A percentile compares a stretch with the other conserved stretches of the same genome.
Evolutionary conservation across 1,139 yeast species (phyloP).

Genomic region (Magnusiomyces suaveolens): DNA sequence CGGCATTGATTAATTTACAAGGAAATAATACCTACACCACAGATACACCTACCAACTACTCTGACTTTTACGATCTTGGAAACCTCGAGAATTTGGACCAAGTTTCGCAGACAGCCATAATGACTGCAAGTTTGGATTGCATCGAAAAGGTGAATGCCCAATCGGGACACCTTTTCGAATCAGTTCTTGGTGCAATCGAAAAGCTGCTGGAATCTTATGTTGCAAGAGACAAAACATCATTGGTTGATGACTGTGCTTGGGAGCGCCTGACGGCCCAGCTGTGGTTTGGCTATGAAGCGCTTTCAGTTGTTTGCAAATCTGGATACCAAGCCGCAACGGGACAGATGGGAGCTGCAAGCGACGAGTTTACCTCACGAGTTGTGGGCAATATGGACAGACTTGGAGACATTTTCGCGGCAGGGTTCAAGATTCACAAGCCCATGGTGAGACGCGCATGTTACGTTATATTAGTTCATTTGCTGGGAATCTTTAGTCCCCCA

Average conservation of each 20-base stretch:
- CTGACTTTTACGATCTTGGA: too few relatives aligned
- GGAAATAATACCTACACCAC: neutral
- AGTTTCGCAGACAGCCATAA: neutral
- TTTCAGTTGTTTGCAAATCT: neutral
- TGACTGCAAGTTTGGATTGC: neutral
- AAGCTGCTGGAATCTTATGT: neutral
- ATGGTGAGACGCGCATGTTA: neutral
- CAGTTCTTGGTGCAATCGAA: neutral
- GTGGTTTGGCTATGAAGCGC: neutral
- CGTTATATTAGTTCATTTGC: neutral
- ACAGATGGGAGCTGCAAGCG: neutral
- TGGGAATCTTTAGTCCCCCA: neutral
- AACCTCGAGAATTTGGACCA: neutral
- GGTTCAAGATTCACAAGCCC: neutral
- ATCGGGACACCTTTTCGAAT: neutral
- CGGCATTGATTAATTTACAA: neutral
- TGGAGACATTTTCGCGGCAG: neutral
- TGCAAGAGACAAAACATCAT: neutral
- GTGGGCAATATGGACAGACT: neutral
- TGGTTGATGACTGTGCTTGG: neutral
- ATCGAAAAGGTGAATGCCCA: neutral
- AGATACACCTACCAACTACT: neutral
- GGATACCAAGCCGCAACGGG: neutral
- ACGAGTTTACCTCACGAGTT: neutral
- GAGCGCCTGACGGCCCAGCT: neutral